Base-by-base conservation (phyloP, 768 basidiomycete genomes). In the Lactifluus rugatus region DNA sequence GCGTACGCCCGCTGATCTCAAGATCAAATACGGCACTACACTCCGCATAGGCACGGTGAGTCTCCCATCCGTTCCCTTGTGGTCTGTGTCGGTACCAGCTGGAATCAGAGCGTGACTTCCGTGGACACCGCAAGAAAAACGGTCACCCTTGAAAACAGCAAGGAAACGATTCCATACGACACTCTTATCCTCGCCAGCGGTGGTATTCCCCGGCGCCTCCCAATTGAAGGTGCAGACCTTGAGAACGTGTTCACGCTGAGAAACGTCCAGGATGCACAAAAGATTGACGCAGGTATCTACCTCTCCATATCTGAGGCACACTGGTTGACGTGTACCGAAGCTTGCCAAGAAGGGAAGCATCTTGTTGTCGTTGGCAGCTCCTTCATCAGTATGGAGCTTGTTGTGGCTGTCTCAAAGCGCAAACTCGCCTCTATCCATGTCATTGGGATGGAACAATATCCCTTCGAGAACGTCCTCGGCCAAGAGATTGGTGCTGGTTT, bases 341-440 rank as follows among this genome's bases (percentile, higher is more conserved):
- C 78, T 49, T 79, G 78, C 36, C 73, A 86, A 71, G 85, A 89
- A 62, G 85, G 86, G 34, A 88, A 91, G 70, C 76, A 76, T 49
- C 70, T 87, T 58, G 90, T 92, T 32, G 80, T 94, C 13, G 85
- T 95, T 62, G 93, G 93, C 2, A 87, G 84, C 50, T 89, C 87
- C 14, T 96, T 94, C 74, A 96, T 96, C 65, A 83, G 87, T 56
- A 90, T 96, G 90, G 89, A 93, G 69, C 75, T 92, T n/a, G 89
- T 90, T 7, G 78, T 75, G n/a, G 87, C 89, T 0, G 71, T 87
- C 2, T 70, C 81, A 8, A 83, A 82, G 64, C 82, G 87, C 53
- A 85, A 86, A 63, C 83, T 91, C 21, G 85, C 85, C 13, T 86
- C 84, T 31, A 84, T 93, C 45, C 83, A 89, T 61, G 84, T 95